Evolutionary conservation across 805 yeast genomes (phyloP), one percentile per base, ranked within the genome.

Genomic region (Myxozyma nipponensis): DNA sequence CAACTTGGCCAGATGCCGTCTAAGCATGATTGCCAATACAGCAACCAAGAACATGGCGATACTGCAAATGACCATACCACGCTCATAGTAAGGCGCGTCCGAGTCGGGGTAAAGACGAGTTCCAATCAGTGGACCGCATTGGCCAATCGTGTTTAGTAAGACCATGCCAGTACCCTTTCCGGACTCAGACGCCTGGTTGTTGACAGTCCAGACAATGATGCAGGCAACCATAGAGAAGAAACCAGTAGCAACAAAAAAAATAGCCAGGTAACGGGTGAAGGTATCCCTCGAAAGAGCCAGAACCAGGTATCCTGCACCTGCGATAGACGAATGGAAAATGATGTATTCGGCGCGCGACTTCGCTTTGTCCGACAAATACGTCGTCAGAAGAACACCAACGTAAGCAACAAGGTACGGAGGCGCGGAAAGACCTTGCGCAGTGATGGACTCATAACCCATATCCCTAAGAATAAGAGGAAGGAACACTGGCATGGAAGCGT

Each of bases 351-450:
- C 65, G 6, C 68, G 59, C 23, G 56, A 57, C 46, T 53, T 41
- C 18, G 25, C 34, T 48, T 68, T 71, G 59, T 76, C 79, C 70
- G 76, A 72, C 7, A 43, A 26, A 34, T 50, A 47, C 15, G 61
- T 50, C 7, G 58, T 54, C 10, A 76, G 39, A 58, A 72, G 77
- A 1, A 83, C 78, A 2, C 70, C 65, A n/a, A 75, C 64, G 6
- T 77, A 82, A 0, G 83, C 81, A 46, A 78, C 62, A 40, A 76
- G 63, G 61, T 79, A 80, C 9, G 83, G 83, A 18, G 83, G 84
- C 21, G 79, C 83, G 7, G 83, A 77, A 49, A 79, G 68, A 57
- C 78, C 76, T 49, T 79, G 71, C 3, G 83, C 77, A 34, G 74
- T 71, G 42, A 77, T 71, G 43, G 73, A 70, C 59, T 66, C 63